Evolutionary conservation across 352 stramenopile species (phyloP).

Genomic region (Phytopythium litorale): DNA sequence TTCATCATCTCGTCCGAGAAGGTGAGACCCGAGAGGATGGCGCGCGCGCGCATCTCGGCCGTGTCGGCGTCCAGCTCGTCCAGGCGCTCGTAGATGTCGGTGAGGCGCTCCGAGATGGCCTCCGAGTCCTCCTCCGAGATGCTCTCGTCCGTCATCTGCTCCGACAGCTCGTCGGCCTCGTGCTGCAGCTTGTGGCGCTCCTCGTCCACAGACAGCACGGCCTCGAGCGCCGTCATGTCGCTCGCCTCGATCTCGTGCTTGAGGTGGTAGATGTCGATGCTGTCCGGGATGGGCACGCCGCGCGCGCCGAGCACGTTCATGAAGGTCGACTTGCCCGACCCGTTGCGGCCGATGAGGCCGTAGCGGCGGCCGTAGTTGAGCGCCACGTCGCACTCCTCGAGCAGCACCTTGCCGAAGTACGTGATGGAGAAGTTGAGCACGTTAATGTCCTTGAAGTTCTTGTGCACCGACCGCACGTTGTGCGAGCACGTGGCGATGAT

Average conservation of each 20-base stretch:
- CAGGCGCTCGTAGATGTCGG: conserved; percentile 93
- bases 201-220: conserved; percentile 94
- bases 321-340: conserved; percentile 95
- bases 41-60: conserved; percentile 89
- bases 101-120: conserved; percentile 90
- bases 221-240: conserved; percentile 93
- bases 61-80: conserved; percentile 95
- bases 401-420: conserved; percentile 94
- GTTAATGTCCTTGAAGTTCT: conserved; percentile 98
- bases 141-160: conserved; percentile 87
- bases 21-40: conserved; percentile 94
- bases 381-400: conserved; percentile 95
- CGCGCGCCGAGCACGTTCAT: conserved; percentile 96
- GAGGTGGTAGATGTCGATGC: conserved; percentile 97
- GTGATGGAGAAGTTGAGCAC: conserved; percentile 96
- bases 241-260: conserved; percentile 95
- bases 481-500: conserved; percentile 97
- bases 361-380: conserved; percentile 98
- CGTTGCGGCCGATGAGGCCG: conserved; percentile 96
- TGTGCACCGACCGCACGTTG: conserved; percentile 88
- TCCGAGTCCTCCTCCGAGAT: conserved; percentile 85
- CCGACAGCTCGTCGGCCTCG: conserved; percentile 91
- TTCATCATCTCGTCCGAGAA: conserved; percentile 95
- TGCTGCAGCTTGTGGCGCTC: conserved; percentile 91
- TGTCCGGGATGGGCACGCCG: conserved; percentile 92